phyloP scores from a whole-genome alignment of 2,329 filamentous ascomycete genomes.

The Septoria petroselini region DNA sequence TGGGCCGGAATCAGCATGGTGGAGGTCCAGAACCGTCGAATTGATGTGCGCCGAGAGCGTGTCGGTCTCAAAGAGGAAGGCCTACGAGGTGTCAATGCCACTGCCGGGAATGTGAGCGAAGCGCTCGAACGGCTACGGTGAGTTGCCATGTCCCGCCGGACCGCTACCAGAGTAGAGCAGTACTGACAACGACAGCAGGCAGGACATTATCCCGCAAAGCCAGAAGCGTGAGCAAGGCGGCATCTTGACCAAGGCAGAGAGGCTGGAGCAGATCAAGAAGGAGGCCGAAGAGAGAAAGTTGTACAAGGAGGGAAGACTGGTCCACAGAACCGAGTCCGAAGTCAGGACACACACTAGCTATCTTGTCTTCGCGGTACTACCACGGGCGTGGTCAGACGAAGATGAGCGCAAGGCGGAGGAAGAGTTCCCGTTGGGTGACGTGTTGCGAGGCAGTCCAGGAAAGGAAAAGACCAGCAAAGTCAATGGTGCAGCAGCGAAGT shows the following conservation, averaged over 20 bases:
- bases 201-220: conserved; percentile 13
- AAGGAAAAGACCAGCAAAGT: conserved; percentile 9
- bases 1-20: conserved; percentile 96
- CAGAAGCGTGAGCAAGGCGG: conserved; percentile 25
- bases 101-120: conserved; percentile 73
- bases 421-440: conserved; percentile 25
- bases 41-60: conserved; percentile 79
- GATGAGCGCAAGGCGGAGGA: conserved; percentile 61
- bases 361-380: conserved; percentile 84
- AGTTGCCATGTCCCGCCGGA: conserved; percentile 60
- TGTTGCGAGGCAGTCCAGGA: conserved; percentile 18
- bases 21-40: conserved; percentile 73
- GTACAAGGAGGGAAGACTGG: conserved; percentile 72
- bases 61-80: conserved; percentile 70
- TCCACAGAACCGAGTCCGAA: conserved; percentile 80
- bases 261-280: conserved; percentile 37
- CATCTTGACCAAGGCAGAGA: conserved; percentile 27
- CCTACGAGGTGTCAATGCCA: conserved; percentile 63
- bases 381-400: conserved; percentile 78
- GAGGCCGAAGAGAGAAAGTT: conserved; percentile 49
- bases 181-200: conserved; percentile 8
- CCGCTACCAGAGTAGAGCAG: not conserved
- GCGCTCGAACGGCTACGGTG: conserved; percentile 69
- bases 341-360: conserved; percentile 98
- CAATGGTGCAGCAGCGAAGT: not conserved